Evolutionary conservation across 2,329 filamentous ascomycete species (phyloP).

Genomic region (Fusarium beomiforme): DNA sequence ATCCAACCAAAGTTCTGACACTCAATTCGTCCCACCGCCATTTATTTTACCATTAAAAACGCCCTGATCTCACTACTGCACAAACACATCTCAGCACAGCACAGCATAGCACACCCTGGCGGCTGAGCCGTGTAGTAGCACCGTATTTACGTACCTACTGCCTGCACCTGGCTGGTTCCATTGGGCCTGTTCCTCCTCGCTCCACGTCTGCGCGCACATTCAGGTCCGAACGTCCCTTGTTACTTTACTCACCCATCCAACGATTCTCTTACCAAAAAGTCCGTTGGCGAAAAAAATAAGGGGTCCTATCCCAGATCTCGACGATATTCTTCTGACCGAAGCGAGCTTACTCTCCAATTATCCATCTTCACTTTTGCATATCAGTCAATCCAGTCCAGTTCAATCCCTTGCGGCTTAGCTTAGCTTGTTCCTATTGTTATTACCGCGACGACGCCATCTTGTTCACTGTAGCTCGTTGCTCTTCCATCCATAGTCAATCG

Average conservation of each 20-base stretch:
- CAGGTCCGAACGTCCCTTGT: constrained; percentile 35
- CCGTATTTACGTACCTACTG: constrained; percentile 36
- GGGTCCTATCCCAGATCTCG: constrained; percentile 31
- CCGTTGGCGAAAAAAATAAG: constrained; percentile 37
- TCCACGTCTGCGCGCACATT: constrained; percentile 35
- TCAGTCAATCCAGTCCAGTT: background rate
- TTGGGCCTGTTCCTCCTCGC: constrained; percentile 28
- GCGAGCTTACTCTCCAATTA: constrained; percentile 5
- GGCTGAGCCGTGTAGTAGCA: constrained; percentile 25
- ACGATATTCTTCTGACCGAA: constrained; percentile 23
- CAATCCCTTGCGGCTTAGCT: background rate
- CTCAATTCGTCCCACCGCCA: constrained; percentile 42
- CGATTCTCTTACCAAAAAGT: constrained; percentile 29
- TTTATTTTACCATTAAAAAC: constrained; percentile 40
- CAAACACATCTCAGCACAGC: background rate
- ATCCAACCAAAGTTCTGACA: constrained; percentile 34
- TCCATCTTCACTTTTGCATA: background rate
- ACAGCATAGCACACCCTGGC: constrained; percentile 9
- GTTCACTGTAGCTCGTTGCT: constrained; percentile 22
- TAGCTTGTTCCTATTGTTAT: constrained; percentile 19
- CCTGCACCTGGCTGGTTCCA: constrained; percentile 1
- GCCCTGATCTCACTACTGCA: constrained; percentile 21
- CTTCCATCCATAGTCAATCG: constrained; percentile 19
- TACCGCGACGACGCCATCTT: constrained; percentile 29
- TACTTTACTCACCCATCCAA: constrained; percentile 34